phyloP scores from a whole-genome alignment of 2,329 filamentous ascomycete genomes.

The Fusarium vanettenii region DNA sequence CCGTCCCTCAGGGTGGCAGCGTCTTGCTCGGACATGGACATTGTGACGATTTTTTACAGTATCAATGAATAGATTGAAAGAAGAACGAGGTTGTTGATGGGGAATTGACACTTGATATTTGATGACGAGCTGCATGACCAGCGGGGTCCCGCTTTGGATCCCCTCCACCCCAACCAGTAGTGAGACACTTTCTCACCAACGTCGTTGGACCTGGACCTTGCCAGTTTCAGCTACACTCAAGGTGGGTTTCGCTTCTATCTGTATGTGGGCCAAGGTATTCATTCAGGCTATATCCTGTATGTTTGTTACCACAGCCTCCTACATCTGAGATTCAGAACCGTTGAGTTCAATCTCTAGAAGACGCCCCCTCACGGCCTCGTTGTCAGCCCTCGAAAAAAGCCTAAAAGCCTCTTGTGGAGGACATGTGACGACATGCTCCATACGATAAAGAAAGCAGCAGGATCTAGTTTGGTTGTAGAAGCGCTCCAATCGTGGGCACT shows the following conservation, averaged over 20 bases:
- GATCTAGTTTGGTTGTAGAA: not conserved
- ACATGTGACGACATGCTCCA: not conserved
- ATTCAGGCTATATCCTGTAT: no score
- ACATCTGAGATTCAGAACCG: not conserved
- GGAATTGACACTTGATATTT: not conserved
- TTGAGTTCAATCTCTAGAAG: not conserved
- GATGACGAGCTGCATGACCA: not conserved
- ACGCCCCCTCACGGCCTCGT: not conserved
- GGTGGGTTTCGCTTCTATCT: not conserved
- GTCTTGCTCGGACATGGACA: slow-evolving; percentile 3
- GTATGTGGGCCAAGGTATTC: no score
- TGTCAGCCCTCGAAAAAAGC: not conserved
- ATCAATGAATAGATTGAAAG: not conserved
- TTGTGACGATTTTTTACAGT: not conserved
- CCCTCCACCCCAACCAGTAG: not conserved
- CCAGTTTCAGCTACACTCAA: not conserved
- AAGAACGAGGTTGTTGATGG: not conserved
- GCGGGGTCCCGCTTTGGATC: not conserved
- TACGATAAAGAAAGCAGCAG: not conserved
- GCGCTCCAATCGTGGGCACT: not conserved
- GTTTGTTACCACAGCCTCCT: no score
- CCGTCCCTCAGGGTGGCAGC: not conserved
- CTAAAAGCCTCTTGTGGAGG: not conserved
- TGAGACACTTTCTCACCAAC: not conserved
- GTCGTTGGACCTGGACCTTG: not conserved